phyloP scores from a whole-genome alignment of 805 yeast genomes.

The Cyberlindnera meyerae region DNA sequence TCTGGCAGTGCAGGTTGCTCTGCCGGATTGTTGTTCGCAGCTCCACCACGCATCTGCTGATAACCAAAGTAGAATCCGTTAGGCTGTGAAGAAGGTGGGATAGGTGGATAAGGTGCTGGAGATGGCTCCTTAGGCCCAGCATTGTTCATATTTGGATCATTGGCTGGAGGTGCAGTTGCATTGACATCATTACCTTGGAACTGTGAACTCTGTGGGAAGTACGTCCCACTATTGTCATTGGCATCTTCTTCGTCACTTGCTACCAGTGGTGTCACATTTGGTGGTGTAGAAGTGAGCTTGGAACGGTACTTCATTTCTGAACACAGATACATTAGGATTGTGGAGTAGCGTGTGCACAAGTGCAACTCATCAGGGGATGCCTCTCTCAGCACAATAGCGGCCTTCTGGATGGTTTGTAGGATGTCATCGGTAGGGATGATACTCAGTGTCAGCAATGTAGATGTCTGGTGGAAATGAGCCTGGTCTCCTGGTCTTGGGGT shows the following conservation, averaged over 20 bases:
- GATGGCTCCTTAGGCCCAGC: not conserved
- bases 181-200: too few relatives aligned
- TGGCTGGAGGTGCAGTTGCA: too few relatives aligned
- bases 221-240: slow-evolving; percentile 9
- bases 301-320: slow-evolving; percentile 61
- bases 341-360: slow-evolving; percentile 73
- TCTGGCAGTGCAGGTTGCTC: slow-evolving; percentile 22
- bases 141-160: not conserved
- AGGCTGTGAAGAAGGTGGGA: slow-evolving; percentile 9
- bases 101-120: slow-evolving; percentile 11
- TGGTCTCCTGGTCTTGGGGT: slow-evolving; percentile 28
- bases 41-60: slow-evolving; percentile 19
- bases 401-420: slow-evolving; percentile 57
- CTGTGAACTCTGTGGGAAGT: too few relatives aligned
- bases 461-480: slow-evolving; percentile 35
- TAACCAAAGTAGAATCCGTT: slow-evolving; percentile 17
- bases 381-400: slow-evolving; percentile 70
- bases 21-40: too few relatives aligned
- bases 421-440: slow-evolving; percentile 70
- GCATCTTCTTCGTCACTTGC: slow-evolving; percentile 18
- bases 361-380: slow-evolving; percentile 90
- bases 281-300: slow-evolving; percentile 26
- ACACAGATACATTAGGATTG: slow-evolving; percentile 69
- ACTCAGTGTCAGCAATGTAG: slow-evolving; percentile 48
- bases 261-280: slow-evolving; percentile 23